Base-by-base conservation (phyloP, 352 stramenopile genomes). In the Globisporangium takayamanum region DNA sequence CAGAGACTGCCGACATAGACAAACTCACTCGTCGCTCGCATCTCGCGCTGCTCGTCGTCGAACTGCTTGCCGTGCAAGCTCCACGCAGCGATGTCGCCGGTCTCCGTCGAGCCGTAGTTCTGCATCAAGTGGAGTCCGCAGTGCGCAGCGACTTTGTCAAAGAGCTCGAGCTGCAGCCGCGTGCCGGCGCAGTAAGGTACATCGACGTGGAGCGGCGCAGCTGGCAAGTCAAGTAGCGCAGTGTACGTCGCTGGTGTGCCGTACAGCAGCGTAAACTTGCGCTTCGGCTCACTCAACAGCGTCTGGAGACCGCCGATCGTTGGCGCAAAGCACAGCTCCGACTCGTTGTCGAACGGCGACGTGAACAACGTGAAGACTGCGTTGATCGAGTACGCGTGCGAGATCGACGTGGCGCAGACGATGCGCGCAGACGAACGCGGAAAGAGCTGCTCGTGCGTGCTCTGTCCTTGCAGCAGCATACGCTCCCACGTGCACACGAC, bases 91-190 rank as follows among this genome's bases (percentile, higher is more conserved):
- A 94, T 95, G 56, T 88, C 69, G 15, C 82, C 86, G 48, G 78
- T 91, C 60, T 95, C 86, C 25, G 82, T 95, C 33, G 86, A 89
- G 0, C 86, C 86, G 53, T 95, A 95, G 67, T 94, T 95, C 53
- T 95, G 86, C 70, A 92, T 84, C 51, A 95, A 37, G 16, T 57
- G 49, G 22, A 94, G 62, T n/a, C 82, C 83, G 50, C 75, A 93
- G 16, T 85, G 61, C 37, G 74, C 59, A 5, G 62, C 57, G 39
- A 89, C 83, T 44, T 64, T 73, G 36, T 68, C 39, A 50, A 89
- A 88, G 20, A 95, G 63, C 48, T 74, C 54, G 6, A 67, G 49
- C 5, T 76, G 70, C n/a, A 95, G 65, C 11, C 72, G 70, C 25
- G 73, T 84, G 0, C 86, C 86, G 37, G 86, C 86, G 48, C 77